Conservation (phyloP, 2,329 filamentous ascomycete species). For the Thielaviopsis musarum region DNA sequence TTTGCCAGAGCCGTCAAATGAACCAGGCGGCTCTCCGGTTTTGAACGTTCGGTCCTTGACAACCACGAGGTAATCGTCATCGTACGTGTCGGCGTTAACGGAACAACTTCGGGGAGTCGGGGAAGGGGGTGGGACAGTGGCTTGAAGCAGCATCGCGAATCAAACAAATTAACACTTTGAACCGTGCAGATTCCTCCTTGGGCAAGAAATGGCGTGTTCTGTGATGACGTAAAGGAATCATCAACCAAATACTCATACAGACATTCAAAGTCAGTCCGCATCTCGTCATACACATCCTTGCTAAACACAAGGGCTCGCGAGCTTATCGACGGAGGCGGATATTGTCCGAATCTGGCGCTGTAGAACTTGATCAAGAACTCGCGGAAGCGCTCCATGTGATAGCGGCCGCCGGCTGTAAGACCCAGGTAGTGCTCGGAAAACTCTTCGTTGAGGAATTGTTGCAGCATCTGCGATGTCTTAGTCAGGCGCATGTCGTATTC, state of each 20-base stretch:
- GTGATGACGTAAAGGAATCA: constrained; percentile 30
- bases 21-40: constrained; percentile 30
- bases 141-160: constrained; percentile 39
- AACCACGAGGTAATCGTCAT: constrained; percentile 27
- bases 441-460: constrained; percentile 55
- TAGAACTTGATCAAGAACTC: constrained; percentile 52
- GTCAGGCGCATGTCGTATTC: constrained; percentile 50
- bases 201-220: constrained; percentile 34
- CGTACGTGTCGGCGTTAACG: constrained; percentile 14
- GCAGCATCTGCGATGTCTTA: constrained; percentile 39
- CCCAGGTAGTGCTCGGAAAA: constrained; percentile 50
- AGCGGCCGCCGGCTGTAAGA: constrained; percentile 39
- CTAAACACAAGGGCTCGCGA: constrained; percentile 35
- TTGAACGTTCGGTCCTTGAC: constrained; percentile 23
- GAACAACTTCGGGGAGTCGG: constrained; percentile 36
- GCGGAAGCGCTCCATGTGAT: constrained; percentile 58
- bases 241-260: constrained; percentile 60
- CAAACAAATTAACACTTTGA: constrained; percentile 51
- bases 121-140: constrained; percentile 50
- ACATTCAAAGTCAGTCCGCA: constrained; percentile 53
- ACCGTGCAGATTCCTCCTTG: constrained; percentile 54
- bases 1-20: constrained; percentile 35
- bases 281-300: constrained; percentile 32
- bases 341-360: constrained; percentile 49
- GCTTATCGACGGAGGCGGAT: constrained; percentile 40